Base-by-base conservation (phyloP, 768 basidiomycete species). In the Psilocybe tampanensis region DNA sequence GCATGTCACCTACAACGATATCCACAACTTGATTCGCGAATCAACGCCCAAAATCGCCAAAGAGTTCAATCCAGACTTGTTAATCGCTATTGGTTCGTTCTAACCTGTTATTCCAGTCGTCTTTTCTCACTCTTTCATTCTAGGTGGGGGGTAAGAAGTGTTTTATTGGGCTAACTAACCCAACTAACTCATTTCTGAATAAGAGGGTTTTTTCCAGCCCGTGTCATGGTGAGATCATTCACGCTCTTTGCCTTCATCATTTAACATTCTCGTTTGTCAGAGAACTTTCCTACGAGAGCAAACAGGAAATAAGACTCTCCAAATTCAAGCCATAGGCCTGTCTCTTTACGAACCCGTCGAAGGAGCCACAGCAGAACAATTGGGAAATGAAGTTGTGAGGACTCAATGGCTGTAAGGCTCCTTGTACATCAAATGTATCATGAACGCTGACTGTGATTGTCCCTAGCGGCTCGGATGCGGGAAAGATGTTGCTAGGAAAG, bases 171-270 rank as follows among this genome's bases (percentile, higher is more conserved):
- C n/a, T 48, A 56, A 54, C 54, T 58, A 47, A 47, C 50, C 13
- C 19, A 32, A 33, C 63, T 54, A 62, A 63, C 51, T 39, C 47
- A 29, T 21, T 12, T 45, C 24, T 47, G 47, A 56, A 57, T 49
- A 70, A 93, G 94, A 43, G 95, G 96, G 24, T 98, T 96, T 76
- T 95, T 98, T 75, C 95, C 95, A 48, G 95, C 95, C 19, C 88
- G 95, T 44, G 90, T 97, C 43, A 81, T 96, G 83, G 89, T 88
- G 63, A 36, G 55, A 33, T 23, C n/a, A 18, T 24, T 5, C 32
- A n/a, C 36, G 12, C 48, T 29, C 44, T 21, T 17, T n/a, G 29
- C 50, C 18, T 57, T 47, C 41, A 33, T 45, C 50, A 56, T 22
- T 34, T 51, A 18, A 48, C 41, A 41, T 23, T 57, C 54, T 13